These are phyloP conservation scores for Casuarina cunninghamiana DNA, from an alignment of 306 rosid species.

Conservation along the genomic window DNA sequence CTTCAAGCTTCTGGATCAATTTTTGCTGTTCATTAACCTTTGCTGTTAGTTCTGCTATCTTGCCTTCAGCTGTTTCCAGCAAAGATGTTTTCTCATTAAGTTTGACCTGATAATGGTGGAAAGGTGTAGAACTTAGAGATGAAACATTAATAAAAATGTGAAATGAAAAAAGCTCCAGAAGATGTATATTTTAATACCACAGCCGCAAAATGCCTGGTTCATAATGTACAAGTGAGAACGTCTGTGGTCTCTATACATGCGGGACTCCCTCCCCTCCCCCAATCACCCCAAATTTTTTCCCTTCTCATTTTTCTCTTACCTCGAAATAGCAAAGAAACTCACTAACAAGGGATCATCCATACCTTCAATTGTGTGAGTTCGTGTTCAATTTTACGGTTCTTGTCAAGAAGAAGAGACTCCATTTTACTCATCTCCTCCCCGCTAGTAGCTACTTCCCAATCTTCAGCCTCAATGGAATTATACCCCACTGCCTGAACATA, in stretches of 20 bases:
- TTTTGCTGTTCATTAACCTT: conserved; percentile 79
- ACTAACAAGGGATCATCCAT: conserved; percentile 3
- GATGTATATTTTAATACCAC: background rate
- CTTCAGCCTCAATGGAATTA: conserved; percentile 98
- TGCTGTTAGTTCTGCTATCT: conserved; percentile 58
- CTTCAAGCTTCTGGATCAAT: conserved; percentile 93
- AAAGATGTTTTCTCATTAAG: conserved; percentile 70
- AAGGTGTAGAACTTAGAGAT: conserved; percentile 30
- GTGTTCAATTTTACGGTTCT: conserved; percentile 96
- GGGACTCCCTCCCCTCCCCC: background rate
- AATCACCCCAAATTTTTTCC: background rate
- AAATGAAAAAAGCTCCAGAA: background rate
- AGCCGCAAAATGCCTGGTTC: background rate
- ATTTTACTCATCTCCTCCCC: conserved; percentile 99
- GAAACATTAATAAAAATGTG: background rate
- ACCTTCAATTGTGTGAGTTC: conserved; percentile 95
- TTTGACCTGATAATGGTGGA: conserved; percentile 56
- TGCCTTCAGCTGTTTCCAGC: conserved; percentile 74
- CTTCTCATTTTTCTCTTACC: background rate
- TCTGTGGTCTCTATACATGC: background rate
- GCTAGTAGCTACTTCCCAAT: conserved; percentile 95
- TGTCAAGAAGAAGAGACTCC: conserved; percentile 99
- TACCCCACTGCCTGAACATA: conserved; percentile 84
- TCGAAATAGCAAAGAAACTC: background rate
- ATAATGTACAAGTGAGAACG: background rate